These are phyloP conservation scores for Xylaria polymorpha DNA, from an alignment of 2,329 filamentous ascomycete genomes.

Conservation along the genomic window DNA sequence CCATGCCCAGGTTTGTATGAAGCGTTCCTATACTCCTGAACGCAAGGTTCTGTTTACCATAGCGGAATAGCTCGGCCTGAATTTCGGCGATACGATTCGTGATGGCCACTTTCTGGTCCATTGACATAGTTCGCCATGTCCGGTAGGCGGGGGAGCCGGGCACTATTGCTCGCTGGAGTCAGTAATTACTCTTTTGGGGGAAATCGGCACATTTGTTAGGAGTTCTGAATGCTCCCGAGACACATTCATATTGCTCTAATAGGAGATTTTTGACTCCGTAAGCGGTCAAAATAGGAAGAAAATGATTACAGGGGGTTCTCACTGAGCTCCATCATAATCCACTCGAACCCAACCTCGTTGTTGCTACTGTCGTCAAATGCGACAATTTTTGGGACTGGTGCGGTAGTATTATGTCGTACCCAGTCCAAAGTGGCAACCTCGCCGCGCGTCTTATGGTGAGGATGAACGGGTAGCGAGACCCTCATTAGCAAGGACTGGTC, in stretches of 20 bases:
- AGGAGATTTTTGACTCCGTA: too few species aligned
- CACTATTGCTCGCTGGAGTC: too few species aligned
- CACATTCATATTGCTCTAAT: too few species aligned
- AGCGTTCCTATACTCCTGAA: constrained; percentile 23
- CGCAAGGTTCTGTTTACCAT: not conserved
- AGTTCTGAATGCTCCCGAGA: too few species aligned
- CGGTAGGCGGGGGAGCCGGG: constrained; percentile 9
- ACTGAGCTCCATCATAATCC: constrained; percentile 32
- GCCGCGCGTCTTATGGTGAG: constrained; percentile 19
- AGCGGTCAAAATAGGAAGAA: too few species aligned
- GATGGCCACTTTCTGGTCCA: constrained; percentile 17
- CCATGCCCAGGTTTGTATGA: not conserved
- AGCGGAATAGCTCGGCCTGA: constrained; percentile 20
- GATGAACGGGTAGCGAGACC: constrained; percentile 24
- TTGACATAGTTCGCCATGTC: constrained; percentile 23
- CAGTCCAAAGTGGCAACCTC: constrained; percentile 26
- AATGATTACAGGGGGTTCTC: too few species aligned
- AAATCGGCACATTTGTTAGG: too few species aligned
- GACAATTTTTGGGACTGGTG: constrained; percentile 22
- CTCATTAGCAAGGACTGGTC: constrained; percentile 22
- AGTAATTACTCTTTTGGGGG: too few species aligned
- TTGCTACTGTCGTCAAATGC: constrained; percentile 25
- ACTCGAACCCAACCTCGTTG: constrained; percentile 29
- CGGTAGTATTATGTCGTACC: constrained; percentile 12
- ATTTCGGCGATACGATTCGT: constrained; percentile 22